These are phyloP conservation scores for Imleria badia DNA, from an alignment of 768 basidiomycete species.

Conservation along the genomic window DNA sequence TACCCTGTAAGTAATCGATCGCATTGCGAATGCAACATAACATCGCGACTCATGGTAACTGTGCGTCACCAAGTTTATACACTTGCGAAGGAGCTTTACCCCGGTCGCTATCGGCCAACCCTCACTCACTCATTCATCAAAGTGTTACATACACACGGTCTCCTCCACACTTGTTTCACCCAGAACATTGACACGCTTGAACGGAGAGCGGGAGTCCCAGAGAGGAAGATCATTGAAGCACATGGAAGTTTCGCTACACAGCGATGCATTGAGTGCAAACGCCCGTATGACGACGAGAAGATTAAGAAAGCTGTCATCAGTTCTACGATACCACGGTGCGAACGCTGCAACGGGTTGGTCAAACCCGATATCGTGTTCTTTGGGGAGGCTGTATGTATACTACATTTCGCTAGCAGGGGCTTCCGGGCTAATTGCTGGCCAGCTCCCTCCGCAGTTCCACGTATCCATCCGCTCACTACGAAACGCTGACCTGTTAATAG, in stretches of 20 bases:
- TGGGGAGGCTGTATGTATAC: constrained; percentile 65
- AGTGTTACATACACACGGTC: constrained; percentile 65
- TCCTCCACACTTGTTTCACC: constrained; percentile 79
- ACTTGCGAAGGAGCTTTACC: constrained; percentile 90
- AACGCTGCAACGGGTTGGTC: constrained; percentile 66
- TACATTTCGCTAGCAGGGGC: neutral
- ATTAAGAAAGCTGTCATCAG: constrained; percentile 63
- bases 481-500: constrained; percentile 82
- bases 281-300: constrained; percentile 56
- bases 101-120: constrained; percentile 87
- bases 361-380: constrained; percentile 98
- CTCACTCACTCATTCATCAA: constrained; percentile 87
- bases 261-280: constrained; percentile 74
- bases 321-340: constrained; percentile 64
- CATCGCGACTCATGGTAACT: neutral
- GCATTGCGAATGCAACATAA: neutral
- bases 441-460: constrained; percentile 78
- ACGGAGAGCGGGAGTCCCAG: constrained; percentile 74
- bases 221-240: constrained; percentile 81
- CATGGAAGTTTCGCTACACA: constrained; percentile 94
- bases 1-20: constrained; percentile 58
- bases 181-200: constrained; percentile 96
- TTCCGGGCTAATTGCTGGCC: constrained; percentile 1
- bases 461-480: constrained; percentile 49
- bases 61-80: constrained; percentile 62